Conservation (phyloP, 768 basidiomycete species). For the Termitomyces sp. region DNA sequence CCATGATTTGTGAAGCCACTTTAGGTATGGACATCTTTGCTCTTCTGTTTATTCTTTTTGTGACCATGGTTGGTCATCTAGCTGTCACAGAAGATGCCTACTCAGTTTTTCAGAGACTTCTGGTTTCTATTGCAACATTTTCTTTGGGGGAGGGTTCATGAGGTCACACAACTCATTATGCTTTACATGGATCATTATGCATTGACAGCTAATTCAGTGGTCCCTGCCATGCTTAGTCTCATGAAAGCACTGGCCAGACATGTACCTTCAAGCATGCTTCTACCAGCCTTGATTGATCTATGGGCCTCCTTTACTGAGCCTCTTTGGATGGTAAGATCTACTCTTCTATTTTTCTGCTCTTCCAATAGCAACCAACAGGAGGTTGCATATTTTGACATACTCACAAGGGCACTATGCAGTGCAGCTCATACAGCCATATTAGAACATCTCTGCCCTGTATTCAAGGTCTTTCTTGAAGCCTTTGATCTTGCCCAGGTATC, state of each 20-base stretch:
- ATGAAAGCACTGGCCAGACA: constrained; percentile 69
- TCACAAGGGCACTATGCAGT: constrained; percentile 62
- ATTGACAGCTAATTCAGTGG: constrained; percentile 28
- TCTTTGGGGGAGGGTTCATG: constrained; percentile 49
- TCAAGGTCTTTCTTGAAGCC: constrained; percentile 79
- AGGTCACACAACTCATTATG: constrained; percentile 52
- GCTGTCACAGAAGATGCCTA: constrained; percentile 32
- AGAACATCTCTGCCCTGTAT: constrained; percentile 62
- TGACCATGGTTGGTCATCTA: constrained; percentile 7
- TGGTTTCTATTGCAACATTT: constrained; percentile 79
- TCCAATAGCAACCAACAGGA: constrained; percentile 21
- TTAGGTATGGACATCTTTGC: constrained; percentile 26
- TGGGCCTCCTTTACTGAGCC: constrained; percentile 43
- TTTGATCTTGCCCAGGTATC: constrained; percentile 53
- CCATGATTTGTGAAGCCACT: constrained; percentile 42
- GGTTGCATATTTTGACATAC: constrained; percentile 62
- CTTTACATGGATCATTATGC: constrained; percentile 50
- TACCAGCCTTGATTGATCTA: constrained; percentile 59
- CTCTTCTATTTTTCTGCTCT: background rate
- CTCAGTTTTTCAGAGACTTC: constrained; percentile 58
- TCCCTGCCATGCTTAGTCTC: constrained; percentile 38
- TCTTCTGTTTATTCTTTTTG: background rate
- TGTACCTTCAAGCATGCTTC: constrained; percentile 59
- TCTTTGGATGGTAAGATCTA: constrained; percentile 33
- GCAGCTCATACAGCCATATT: constrained; percentile 63